phyloP scores from a whole-genome alignment of 805 yeast genomes.

The Ogataea glucozyma region DNA sequence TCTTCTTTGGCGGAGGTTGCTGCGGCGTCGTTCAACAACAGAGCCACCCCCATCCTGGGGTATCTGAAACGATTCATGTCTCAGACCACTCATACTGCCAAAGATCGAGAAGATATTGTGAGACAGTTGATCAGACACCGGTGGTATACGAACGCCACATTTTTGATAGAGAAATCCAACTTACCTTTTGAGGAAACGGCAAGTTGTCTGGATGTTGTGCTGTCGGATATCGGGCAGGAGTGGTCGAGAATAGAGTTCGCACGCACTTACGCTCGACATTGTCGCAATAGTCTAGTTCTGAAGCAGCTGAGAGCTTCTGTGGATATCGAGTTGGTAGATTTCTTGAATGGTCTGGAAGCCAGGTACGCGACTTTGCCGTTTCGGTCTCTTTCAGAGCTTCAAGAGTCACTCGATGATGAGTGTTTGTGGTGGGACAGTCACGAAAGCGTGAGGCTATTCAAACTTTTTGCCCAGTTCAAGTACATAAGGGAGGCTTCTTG shows the following conservation, averaged over 20 bases:
- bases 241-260: conserved; percentile 20
- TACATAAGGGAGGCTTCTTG: not conserved
- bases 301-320: conserved; percentile 11
- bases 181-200: conserved; percentile 13
- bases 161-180: conserved; percentile 6
- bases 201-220: conserved; percentile 3
- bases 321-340: conserved; percentile 6
- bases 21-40: not conserved
- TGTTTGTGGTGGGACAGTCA: not conserved
- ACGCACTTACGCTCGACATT: conserved; percentile 5
- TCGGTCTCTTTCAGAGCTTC: conserved; percentile 4
- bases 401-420: conserved; percentile 3
- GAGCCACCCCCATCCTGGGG: not conserved
- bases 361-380: conserved; percentile 1
- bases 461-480: conserved; percentile 7
- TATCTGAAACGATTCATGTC: not conserved
- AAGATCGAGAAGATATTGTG: conserved; percentile 4
- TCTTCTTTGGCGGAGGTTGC: not conserved
- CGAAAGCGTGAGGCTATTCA: conserved; percentile 5
- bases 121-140: conserved; percentile 9
- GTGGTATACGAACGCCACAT: conserved; percentile 17
- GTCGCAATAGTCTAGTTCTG: conserved; percentile 8
- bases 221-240: conserved; percentile 8
- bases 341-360: conserved; percentile 11
- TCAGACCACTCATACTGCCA: not conserved